phyloP scores from a whole-genome alignment of 805 yeast genomes.

The Yamadazyma insecticola region DNA sequence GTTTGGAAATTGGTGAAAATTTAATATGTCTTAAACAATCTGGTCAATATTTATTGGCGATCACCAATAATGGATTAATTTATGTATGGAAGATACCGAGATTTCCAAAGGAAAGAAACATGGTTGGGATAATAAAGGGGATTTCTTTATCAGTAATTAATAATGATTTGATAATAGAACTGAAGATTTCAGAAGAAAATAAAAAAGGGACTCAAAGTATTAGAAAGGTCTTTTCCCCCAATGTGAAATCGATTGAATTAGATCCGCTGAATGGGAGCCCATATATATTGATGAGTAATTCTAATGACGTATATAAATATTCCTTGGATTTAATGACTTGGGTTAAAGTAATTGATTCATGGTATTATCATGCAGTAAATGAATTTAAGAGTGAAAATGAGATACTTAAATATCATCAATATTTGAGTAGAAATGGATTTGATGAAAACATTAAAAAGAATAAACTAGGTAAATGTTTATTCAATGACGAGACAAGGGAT shows the following conservation, averaged over 20 bases:
- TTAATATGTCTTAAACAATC: constrained; percentile 34
- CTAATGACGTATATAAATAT: constrained; percentile 37
- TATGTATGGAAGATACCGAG: constrained; percentile 46
- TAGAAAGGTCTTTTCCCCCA: constrained; percentile 10
- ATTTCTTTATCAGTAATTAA: constrained; percentile 53
- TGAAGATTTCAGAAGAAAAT: constrained; percentile 4
- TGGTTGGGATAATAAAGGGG: constrained; percentile 32
- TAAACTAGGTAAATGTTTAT: constrained; percentile 11
- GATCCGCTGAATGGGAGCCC: constrained; percentile 36
- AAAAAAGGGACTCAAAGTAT: constrained; percentile 5
- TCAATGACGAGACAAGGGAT: constrained; percentile 7
- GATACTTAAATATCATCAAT: constrained; percentile 5
- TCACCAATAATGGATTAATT: constrained; percentile 49
- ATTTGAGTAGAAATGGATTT: constrained; percentile 9
- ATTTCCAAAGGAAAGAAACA: constrained; percentile 10
- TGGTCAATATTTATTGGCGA: constrained; percentile 31
- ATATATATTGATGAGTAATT: constrained; percentile 30
- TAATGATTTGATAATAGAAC: constrained; percentile 12
- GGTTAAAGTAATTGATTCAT: constrained; percentile 45
- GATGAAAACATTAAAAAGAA: constrained; percentile 10
- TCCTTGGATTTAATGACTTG: constrained; percentile 41
- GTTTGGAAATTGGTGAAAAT: constrained; percentile 49
- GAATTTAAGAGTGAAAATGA: background rate
- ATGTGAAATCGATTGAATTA: constrained; percentile 26
- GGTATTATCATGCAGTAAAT: constrained; percentile 23